Evolutionary conservation across 2,329 filamentous ascomycete species (phyloP), one percentile per base, ranked within the genome.

Genomic region (Gremmenia infestans): DNA sequence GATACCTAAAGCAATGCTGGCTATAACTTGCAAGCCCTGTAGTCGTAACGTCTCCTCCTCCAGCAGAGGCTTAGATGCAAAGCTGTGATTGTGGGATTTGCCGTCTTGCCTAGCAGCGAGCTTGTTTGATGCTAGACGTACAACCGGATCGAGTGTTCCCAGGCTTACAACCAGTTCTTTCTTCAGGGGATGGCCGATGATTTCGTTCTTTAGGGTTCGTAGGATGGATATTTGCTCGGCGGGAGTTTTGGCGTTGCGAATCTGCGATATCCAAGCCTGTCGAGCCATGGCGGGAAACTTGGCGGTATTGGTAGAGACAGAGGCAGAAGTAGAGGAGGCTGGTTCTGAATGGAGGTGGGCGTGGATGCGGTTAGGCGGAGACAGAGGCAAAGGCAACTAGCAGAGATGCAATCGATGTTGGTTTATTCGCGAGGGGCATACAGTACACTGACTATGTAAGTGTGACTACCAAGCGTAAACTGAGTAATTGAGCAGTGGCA

Each of bases 161-260:
- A 82, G 75, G 56, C 77, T 78, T 42, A 97, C 79, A 77, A 87
- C 92, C 55, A 83, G 73, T 72, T 93, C 87, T 73, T 99, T 99
- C 71, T 87, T 86, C 71, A 93, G 86, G 36, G 88, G 81, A 72
- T 97, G 91, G 23, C 94, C 94, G 58, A 96, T 85, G 48, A 96
- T 81, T 60, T 94, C 88, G 72, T 96, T 94, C 76, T 96, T 97
- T 32, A 99, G 76, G 43, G 79, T 77, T 62, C 86, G 83, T 46
- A 97, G 78, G 50, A 85, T 81, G 25, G 78, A 74, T 42, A 81
- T 74, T 64, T 81, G 81, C 60, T 85, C 81, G 22, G 72, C 62
- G 48, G 74, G 70, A 37, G 73, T 76, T 60, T 74, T 76, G 9
- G 85, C 79, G 64, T 74, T 79, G 60, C 77, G 77, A 54, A 88